Evolutionary conservation across 2,329 filamentous ascomycete genomes (phyloP).

Genomic region (Phoma sp.): DNA sequence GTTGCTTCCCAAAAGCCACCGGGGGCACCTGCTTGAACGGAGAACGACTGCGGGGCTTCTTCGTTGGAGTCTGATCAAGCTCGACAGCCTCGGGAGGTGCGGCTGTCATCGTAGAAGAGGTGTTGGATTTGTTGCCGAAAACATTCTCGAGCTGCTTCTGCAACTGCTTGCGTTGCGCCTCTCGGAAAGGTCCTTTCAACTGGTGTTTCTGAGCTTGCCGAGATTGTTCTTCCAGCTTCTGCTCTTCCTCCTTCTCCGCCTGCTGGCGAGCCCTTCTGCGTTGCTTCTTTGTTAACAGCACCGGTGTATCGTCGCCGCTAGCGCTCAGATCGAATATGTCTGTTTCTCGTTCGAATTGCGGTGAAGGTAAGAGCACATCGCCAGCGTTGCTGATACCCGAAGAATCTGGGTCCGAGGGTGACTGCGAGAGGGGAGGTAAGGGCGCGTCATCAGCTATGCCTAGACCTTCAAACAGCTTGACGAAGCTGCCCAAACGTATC

Average conservation of each 20-base stretch:
- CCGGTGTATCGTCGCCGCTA: constrained; percentile 3
- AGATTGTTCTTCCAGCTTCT: constrained; percentile 12
- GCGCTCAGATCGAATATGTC: neutral
- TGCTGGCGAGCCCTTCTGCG: constrained; percentile 34
- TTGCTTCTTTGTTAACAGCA: constrained; percentile 33
- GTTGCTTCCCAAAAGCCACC: neutral
- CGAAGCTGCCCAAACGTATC: constrained; percentile 53
- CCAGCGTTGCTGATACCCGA: constrained; percentile 51
- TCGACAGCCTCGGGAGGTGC: neutral
- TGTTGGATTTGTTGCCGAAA: constrained; percentile 1
- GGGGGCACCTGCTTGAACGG: constrained; percentile 6
- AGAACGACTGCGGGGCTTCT: constrained; percentile 11
- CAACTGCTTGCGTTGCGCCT: constrained; percentile 15
- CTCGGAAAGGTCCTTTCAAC: constrained; percentile 14
- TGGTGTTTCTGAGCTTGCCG: constrained; percentile 18
- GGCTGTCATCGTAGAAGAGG: neutral
- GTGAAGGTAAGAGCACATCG: constrained; percentile 44
- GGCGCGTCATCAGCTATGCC: constrained; percentile 40
- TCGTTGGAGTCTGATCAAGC: constrained; percentile 10
- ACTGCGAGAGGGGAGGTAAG: constrained; percentile 25
- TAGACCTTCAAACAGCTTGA: constrained; percentile 53
- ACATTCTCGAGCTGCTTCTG: constrained; percentile 13
- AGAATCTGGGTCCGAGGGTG: constrained; percentile 31
- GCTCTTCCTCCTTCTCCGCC: constrained; percentile 30
- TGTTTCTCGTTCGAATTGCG: constrained; percentile 8